Evolutionary conservation across 768 basidiomycete genomes (phyloP).

Genomic region (Rhizopogon vinicolor): DNA sequence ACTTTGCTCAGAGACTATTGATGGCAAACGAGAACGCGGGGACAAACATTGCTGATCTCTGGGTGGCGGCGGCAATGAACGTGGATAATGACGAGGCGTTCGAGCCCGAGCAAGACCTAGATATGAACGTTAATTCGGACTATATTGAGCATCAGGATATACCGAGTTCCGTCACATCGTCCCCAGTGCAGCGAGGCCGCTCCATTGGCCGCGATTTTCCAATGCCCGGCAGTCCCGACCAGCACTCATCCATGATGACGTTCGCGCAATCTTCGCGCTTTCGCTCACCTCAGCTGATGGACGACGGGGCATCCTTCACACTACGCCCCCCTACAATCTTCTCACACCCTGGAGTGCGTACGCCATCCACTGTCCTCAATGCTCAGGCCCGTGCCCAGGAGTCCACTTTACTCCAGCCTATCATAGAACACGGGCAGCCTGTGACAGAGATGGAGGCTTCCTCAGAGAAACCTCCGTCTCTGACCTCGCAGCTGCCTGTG

Average conservation of each 20-base stretch:
- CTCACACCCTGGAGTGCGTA: slow-evolving; percentile 74
- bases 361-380: slow-evolving; percentile 71
- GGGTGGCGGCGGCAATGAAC: slow-evolving; percentile 97
- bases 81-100: slow-evolving; percentile 75
- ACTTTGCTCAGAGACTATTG: slow-evolving; percentile 83
- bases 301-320: slow-evolving; percentile 34
- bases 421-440: slow-evolving; percentile 43
- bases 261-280: slow-evolving; percentile 22
- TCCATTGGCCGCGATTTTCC: slow-evolving; percentile 7
- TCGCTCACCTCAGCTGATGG: slow-evolving; percentile 20
- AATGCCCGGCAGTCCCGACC: slow-evolving; percentile 10
- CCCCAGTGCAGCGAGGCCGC: slow-evolving; percentile 13
- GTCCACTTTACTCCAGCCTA: slow-evolving; percentile 39
- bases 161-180: slow-evolving; percentile 7
- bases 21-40: slow-evolving; percentile 95
- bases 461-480: slow-evolving; percentile 54
- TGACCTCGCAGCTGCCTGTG: slow-evolving; percentile 73
- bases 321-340: slow-evolving; percentile 75
- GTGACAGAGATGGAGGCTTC: slow-evolving; percentile 30
- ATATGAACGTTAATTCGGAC: slow-evolving; percentile 46
- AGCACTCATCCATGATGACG: slow-evolving; percentile 19
- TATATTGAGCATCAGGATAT: slow-evolving; percentile 27
- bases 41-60: slow-evolving; percentile 91
- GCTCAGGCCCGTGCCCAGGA: slow-evolving; percentile 55
- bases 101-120: slow-evolving; percentile 18